phyloP scores from a whole-genome alignment of 2,329 filamentous ascomycete genomes.

The Sarocladiaceae sp. region DNA sequence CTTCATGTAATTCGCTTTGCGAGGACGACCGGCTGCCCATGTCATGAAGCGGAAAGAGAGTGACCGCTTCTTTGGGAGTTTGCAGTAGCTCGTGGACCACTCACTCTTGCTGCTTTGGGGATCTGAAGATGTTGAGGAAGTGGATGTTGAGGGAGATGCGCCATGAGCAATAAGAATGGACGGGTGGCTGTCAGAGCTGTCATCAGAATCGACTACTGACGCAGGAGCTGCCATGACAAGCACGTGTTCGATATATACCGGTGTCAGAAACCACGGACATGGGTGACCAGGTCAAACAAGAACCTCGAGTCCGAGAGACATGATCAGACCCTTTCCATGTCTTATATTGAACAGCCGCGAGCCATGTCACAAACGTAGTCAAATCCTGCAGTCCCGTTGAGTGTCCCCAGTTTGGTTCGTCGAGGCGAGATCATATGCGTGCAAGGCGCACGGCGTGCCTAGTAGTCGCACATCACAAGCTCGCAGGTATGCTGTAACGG shows the following conservation, averaged over 20 bases:
- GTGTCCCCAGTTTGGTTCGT: neutral
- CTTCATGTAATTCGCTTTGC: conserved; percentile 19
- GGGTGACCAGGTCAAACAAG: too few species aligned
- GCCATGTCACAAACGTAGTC: too few species aligned
- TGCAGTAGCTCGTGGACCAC: conserved; percentile 20
- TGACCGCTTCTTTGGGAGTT: conserved; percentile 20
- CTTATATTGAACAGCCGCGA: too few species aligned
- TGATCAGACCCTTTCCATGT: too few species aligned
- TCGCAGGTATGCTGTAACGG: neutral
- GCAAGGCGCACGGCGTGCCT: neutral
- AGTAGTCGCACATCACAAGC: neutral
- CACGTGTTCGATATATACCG: too few species aligned
- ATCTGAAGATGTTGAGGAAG: neutral
- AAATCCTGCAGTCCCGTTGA: too few species aligned
- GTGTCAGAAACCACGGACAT: too few species aligned
- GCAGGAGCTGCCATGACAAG: neutral
- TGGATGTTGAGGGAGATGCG: neutral
- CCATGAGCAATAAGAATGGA: conserved; percentile 21
- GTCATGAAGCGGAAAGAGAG: conserved; percentile 21
- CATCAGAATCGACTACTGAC: neutral
- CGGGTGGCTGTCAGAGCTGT: conserved; percentile 8
- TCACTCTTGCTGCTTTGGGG: neutral
- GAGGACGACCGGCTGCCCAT: conserved; percentile 22
- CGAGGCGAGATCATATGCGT: neutral
- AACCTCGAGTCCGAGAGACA: too few species aligned